Evolutionary conservation across 805 yeast species (phyloP).

Genomic region (Teunomyces atbi): DNA sequence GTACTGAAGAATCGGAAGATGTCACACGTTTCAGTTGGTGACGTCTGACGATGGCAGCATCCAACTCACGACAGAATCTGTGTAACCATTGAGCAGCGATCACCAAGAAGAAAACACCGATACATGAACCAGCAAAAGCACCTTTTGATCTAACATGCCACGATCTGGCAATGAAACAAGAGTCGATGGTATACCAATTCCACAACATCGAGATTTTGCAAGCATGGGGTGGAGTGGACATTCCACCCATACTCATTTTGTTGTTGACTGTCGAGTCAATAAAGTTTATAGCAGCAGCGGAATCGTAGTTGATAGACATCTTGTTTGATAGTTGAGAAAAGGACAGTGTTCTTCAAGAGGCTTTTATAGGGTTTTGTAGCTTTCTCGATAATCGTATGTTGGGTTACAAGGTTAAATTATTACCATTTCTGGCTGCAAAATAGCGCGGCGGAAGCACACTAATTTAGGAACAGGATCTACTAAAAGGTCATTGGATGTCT

Average conservation of each 20-base stretch:
- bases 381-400: background rate
- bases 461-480: too few relatives aligned
- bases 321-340: background rate
- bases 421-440: background rate
- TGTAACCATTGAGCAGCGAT: slow-evolving; percentile 57
- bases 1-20: background rate
- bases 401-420: background rate
- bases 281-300: background rate
- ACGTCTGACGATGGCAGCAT: slow-evolving; percentile 33
- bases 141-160: slow-evolving; percentile 63
- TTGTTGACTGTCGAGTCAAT: slow-evolving; percentile 1
- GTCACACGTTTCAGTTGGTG: background rate
- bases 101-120: slow-evolving; percentile 63
- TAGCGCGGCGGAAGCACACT: background rate
- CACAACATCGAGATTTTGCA: slow-evolving; percentile 56
- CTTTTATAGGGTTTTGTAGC: background rate
- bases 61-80: slow-evolving; percentile 53
- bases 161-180: slow-evolving; percentile 59
- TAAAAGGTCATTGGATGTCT: too few relatives aligned
- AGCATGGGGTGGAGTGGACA: slow-evolving; percentile 7
- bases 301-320: background rate
- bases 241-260: slow-evolving; percentile 7
- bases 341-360: too few relatives aligned
- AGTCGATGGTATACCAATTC: slow-evolving; percentile 71
- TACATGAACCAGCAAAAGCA: slow-evolving; percentile 71